Percentiles rank a stretch among this genome's conserved stretches.
phyloP scores from a whole-genome alignment of 2,329 filamentous ascomycete genomes.

The Paraphoma chrysanthemicola region DNA sequence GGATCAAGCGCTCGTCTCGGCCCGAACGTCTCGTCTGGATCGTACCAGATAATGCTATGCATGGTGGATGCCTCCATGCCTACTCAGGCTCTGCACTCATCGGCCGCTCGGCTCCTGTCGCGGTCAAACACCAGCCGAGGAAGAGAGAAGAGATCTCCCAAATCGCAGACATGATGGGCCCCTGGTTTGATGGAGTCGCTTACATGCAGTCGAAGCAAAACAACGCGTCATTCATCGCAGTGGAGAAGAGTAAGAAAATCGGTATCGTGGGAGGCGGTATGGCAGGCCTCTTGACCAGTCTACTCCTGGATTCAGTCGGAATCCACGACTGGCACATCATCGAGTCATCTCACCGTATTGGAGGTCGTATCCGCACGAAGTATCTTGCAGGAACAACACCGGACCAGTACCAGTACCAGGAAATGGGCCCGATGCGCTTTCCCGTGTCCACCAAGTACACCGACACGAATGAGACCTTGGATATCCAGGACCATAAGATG shows the following conservation, averaged over 20 bases:
- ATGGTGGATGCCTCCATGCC: constrained; percentile 54
- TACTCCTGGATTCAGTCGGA: constrained; percentile 59
- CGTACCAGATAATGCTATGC: constrained; percentile 48
- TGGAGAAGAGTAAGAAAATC: constrained; percentile 64
- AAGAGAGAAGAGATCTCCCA: constrained; percentile 51
- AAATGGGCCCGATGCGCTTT: constrained; percentile 72
- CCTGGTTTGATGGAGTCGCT: constrained; percentile 72
- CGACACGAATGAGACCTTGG: constrained; percentile 62
- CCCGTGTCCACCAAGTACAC: constrained; percentile 59
- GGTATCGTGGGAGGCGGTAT: constrained; percentile 72
- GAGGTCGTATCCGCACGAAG: constrained; percentile 69
- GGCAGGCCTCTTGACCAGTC: constrained; percentile 66
- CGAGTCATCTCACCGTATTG: constrained; percentile 66
- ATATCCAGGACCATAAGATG: constrained; percentile 69
- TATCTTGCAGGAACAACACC: constrained; percentile 66
- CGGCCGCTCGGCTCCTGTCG: constrained; percentile 52
- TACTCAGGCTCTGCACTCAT: constrained; percentile 50
- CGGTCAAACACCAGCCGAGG: constrained; percentile 43
- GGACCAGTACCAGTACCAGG: constrained; percentile 71
- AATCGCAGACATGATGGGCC: constrained; percentile 63
- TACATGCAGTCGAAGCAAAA: constrained; percentile 64
- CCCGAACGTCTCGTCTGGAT: constrained; percentile 59
- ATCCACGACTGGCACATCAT: constrained; percentile 68
- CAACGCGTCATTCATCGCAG: constrained; percentile 58
- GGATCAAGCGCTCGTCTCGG: constrained; percentile 37